Conservation (phyloP, 345 rosid species). For the Toxicodendron radicans region DNA sequence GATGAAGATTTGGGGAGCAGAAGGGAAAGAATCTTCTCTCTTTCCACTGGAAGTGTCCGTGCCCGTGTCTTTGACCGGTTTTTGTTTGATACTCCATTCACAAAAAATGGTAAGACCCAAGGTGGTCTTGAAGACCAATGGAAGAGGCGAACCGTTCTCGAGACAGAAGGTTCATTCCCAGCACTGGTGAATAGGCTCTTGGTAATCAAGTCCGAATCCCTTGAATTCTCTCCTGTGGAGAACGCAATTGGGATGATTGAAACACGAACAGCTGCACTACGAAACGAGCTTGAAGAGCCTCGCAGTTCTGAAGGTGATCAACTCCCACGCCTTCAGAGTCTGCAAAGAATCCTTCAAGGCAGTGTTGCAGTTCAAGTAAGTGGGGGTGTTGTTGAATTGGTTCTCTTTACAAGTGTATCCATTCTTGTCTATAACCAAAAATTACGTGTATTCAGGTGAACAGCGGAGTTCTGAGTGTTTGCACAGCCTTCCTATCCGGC, state of each 20-base stretch:
- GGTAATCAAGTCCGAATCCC: conserved; percentile 90
- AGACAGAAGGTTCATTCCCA: conserved; percentile 95
- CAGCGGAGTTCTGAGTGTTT: conserved; percentile 96
- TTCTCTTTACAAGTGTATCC: background rate
- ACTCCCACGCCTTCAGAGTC: conserved; percentile 91
- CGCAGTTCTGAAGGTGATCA: conserved; percentile 99
- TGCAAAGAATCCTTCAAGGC: conserved; percentile 99
- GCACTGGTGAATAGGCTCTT: conserved; percentile 90
- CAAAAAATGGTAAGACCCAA: conserved; percentile 97
- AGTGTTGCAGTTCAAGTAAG: conserved; percentile 98
- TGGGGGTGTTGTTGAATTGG: background rate
- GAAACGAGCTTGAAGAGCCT: conserved; percentile 97
- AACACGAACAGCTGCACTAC: conserved; percentile 88
- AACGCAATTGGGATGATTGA: conserved; percentile 99
- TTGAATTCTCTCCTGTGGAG: conserved; percentile 97
- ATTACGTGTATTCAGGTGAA: conserved; percentile 67
- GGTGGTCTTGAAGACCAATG: conserved; percentile 99
- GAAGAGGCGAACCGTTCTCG: conserved; percentile 96
- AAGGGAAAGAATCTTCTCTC: conserved; percentile 92
- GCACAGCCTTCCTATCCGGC: conserved; percentile 96
- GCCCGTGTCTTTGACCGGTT: conserved; percentile 96
- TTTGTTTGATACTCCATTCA: conserved; percentile 98
- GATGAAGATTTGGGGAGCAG: conserved; percentile 99
- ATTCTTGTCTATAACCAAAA: background rate
- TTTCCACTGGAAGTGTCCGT: conserved; percentile 88